Base-by-base conservation (phyloP, 805 yeast species). In the Kregervanrija delftensis region DNA sequence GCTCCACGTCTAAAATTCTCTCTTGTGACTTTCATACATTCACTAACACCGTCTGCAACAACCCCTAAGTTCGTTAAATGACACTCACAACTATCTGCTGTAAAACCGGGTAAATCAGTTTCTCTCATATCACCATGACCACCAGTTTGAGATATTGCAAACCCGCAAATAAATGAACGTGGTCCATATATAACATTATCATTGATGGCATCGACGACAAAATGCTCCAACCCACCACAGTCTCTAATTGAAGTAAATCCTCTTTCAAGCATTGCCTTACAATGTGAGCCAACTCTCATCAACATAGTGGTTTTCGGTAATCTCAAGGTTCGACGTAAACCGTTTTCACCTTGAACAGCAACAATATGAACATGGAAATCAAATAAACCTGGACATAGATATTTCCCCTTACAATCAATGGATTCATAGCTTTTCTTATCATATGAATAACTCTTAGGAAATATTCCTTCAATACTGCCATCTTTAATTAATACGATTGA, bases 81-180 rank as follows among this genome's bases (percentile, higher is more conserved):
- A 37, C 63, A 59, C 11, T 40, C 45, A 38, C 64, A 59, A 38
- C 57, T 50, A 34, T 53, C 59, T 32, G 49, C 49, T 1, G 57
- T 51, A n/a, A 51, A 54, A 14, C 49, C 53, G 12, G 60, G 59
- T 30, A 57, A 39, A 14, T 51, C 57, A 8, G 37, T 49, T 30
- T 51, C 51, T 33, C 59, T 43, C 46, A 54, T 37, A 43, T 59
- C 62, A 11, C 55, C 61, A 49, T 58, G 64, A 2, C 63, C 64
- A 17, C 61, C 64, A 4, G 64, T 59, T 43, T 59, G 63, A 28
- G 61, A 54, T 14, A 59, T 46, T 12, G 60, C 59, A 22, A 46
- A 48, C 4, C 61, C 64, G 28, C 57, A 49, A 34, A 52, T 49
- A 28, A 59, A 49, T 10, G 56, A 35, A 37, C 61, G 47, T 3